phyloP scores from a whole-genome alignment of 805 yeast genomes.

The Yarrowia divulgata region DNA sequence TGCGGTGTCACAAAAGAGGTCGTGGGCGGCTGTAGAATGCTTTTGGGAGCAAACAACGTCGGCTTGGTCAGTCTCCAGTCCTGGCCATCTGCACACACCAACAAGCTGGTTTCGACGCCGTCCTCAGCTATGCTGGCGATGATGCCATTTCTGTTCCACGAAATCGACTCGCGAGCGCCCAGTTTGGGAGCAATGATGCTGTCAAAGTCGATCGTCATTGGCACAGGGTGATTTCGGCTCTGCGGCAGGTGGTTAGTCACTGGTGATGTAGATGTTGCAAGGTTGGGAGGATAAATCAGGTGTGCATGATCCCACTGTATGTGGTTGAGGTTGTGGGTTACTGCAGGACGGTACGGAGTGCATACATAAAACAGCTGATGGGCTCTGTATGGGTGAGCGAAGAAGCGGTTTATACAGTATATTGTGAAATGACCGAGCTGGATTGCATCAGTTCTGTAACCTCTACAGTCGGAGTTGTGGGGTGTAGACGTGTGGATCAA shows the following conservation, averaged over 20 bases:
- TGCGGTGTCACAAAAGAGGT: conserved; percentile 48
- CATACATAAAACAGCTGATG: background rate
- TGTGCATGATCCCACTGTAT: conserved; percentile 11
- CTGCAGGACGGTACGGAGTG: background rate
- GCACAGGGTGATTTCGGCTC: background rate
- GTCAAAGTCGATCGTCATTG: conserved; percentile 36
- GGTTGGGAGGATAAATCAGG: conserved; percentile 21
- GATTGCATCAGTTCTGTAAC: too few species aligned
- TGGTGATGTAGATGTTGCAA: conserved; percentile 11
- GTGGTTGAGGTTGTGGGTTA: conserved; percentile 1
- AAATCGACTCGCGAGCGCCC: conserved; percentile 33
- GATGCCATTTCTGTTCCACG: conserved; percentile 85
- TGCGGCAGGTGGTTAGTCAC: background rate
- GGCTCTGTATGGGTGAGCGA: background rate
- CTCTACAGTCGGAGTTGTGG: too few species aligned
- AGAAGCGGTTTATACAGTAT: background rate
- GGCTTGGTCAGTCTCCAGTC: conserved; percentile 79
- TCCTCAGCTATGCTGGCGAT: conserved; percentile 68
- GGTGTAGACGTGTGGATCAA: too few species aligned
- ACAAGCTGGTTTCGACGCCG: conserved; percentile 64
- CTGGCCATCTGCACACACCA: conserved; percentile 77
- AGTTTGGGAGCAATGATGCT: conserved; percentile 30
- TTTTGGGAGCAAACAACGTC: conserved; percentile 49
- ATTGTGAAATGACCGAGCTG: too few species aligned
- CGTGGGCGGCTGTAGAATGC: conserved; percentile 42